Evolutionary conservation across 306 rosid genomes (phyloP).

Genomic region (Quercus variabilis): DNA sequence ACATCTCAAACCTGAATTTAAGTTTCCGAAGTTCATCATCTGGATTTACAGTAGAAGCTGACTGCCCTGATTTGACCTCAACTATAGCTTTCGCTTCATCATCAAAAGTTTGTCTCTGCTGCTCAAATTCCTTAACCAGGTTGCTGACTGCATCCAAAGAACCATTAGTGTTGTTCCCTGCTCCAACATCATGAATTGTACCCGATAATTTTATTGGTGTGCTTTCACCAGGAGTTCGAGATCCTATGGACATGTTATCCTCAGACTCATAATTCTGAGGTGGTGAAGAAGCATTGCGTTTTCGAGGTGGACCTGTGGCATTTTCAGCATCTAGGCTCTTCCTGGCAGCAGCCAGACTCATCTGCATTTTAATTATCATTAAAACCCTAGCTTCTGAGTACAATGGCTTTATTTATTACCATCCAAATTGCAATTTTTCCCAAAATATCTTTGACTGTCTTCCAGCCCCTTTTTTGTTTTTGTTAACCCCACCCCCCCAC

Average conservation of each 20-base stretch:
- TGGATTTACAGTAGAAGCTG: constrained; percentile 26
- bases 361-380: constrained; percentile 53
- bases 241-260: constrained; percentile 64
- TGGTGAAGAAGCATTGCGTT: constrained; percentile 34
- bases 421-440: background rate
- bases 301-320: constrained; percentile 40
- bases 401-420: background rate
- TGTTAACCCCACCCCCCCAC: background rate
- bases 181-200: constrained; percentile 38
- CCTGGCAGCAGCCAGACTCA: constrained; percentile 81
- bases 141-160: constrained; percentile 44
- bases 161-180: constrained; percentile 51
- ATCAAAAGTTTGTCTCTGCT: constrained; percentile 56
- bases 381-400: constrained; percentile 3
- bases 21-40: constrained; percentile 65
- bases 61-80: constrained; percentile 48
- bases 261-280: constrained; percentile 64
- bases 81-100: constrained; percentile 59
- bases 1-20: constrained; percentile 56
- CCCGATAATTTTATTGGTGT: constrained; percentile 60
- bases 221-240: constrained; percentile 68
- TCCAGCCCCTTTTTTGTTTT: background rate
- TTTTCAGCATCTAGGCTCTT: constrained; percentile 68
- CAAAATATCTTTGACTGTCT: background rate
- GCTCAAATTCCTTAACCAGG: constrained; percentile 80